A percentile compares a stretch with the other conserved stretches of the same genome.
Evolutionary conservation across 257 asterid genomes (phyloP).

Genomic region (Nicotiana attenuata): DNA sequence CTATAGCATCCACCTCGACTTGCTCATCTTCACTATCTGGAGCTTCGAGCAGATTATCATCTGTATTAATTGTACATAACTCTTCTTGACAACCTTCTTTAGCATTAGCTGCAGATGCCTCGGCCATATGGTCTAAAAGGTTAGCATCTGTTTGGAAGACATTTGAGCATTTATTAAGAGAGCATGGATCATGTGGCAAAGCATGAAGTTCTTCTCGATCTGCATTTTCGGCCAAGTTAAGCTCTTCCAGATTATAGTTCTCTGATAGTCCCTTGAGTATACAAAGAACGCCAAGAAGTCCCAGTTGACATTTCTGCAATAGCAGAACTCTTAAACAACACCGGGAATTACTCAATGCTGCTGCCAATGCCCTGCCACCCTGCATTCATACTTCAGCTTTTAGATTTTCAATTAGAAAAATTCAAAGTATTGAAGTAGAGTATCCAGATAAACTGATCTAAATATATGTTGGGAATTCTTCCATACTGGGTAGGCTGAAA

Average conservation of each 20-base stretch:
- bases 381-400: conserved; percentile 29
- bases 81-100: conserved; percentile 21
- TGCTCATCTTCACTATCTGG: conserved; percentile 79
- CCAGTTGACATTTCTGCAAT: conserved; percentile 63
- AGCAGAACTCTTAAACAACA: conserved; percentile 58
- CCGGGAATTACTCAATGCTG: conserved; percentile 47
- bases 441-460: background rate
- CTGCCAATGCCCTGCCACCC: conserved; percentile 69
- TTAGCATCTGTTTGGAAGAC: conserved; percentile 11
- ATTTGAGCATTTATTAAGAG: conserved; percentile 17
- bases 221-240: conserved; percentile 72
- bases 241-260: conserved; percentile 63
- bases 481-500: background rate
- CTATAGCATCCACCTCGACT: conserved; percentile 21
- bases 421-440: background rate
- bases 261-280: conserved; percentile 53
- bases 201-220: conserved; percentile 28
- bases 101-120: conserved; percentile 13
- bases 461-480: background rate
- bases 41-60: conserved; percentile 47
- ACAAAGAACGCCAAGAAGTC: conserved; percentile 46
- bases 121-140: background rate
- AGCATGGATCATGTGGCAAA: conserved; percentile 13
- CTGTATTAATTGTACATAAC: conserved; percentile 13
- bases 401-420: conserved; percentile 17